Conservation (phyloP, 371 early-diverging fungal species). For the Mortierella sp. region DNA sequence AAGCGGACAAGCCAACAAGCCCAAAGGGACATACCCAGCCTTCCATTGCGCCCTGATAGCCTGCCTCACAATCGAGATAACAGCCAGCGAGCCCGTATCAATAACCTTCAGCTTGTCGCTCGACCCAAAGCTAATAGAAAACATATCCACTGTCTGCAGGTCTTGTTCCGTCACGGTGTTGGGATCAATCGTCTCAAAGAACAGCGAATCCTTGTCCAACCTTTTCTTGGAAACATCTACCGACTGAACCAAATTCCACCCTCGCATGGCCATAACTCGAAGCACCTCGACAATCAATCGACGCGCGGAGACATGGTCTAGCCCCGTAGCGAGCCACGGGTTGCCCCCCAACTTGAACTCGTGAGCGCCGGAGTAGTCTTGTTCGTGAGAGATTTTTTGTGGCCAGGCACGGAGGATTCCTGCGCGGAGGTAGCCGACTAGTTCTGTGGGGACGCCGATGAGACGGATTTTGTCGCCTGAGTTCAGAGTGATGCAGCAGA, state of each 20-base stretch:
- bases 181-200: slow-evolving; percentile 22
- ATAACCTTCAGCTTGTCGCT: slow-evolving; percentile 36
- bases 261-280: slow-evolving; percentile 26
- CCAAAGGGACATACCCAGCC: slow-evolving; percentile 19
- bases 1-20: too few relatives aligned
- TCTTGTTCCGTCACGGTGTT: not conserved
- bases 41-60: slow-evolving; percentile 39
- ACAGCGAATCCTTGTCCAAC: slow-evolving; percentile 36
- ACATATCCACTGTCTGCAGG: slow-evolving; percentile 25
- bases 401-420: slow-evolving; percentile 23
- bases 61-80: slow-evolving; percentile 23
- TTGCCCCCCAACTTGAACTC: slow-evolving; percentile 42
- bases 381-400: slow-evolving; percentile 28
- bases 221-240: slow-evolving; percentile 27
- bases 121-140: slow-evolving; percentile 31
- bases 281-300: slow-evolving; percentile 25
- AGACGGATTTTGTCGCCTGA: slow-evolving; percentile 38
- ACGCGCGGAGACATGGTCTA: slow-evolving; percentile 30
- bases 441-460: slow-evolving; percentile 25
- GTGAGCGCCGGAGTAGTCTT: slow-evolving; percentile 32
- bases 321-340: slow-evolving; percentile 34
- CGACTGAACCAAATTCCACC: slow-evolving; percentile 39
- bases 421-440: slow-evolving; percentile 25
- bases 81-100: not conserved
- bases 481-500: slow-evolving; percentile 31